These are phyloP conservation scores for Globisporangium nunn DNA, from an alignment of 352 stramenopile species.

Conservation along the genomic window DNA sequence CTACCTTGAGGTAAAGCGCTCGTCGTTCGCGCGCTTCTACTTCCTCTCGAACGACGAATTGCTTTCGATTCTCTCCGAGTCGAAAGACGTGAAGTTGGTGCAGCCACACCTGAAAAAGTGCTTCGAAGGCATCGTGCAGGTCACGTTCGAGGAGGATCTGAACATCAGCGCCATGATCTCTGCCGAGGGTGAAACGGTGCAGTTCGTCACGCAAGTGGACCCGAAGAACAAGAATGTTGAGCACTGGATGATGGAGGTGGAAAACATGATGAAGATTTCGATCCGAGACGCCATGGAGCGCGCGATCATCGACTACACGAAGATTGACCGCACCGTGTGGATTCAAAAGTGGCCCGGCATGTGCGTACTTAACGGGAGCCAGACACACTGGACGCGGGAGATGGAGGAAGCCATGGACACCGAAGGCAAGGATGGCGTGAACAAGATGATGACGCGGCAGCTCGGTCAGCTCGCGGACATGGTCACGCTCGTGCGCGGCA, in stretches of 20 bases:
- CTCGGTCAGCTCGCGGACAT: constrained; percentile 90
- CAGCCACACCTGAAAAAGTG: constrained; percentile 93
- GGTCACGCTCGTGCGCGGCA: constrained; percentile 88
- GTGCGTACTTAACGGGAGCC: constrained; percentile 88
- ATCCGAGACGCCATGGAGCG: constrained; percentile 86
- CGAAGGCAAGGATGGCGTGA: constrained; percentile 66
- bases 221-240: constrained; percentile 91
- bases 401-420: constrained; percentile 86
- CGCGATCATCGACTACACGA: constrained; percentile 85
- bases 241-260: constrained; percentile 91
- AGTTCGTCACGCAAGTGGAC: constrained; percentile 78
- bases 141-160: constrained; percentile 84
- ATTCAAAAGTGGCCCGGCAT: constrained; percentile 91
- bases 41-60: constrained; percentile 94
- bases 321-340: constrained; percentile 82
- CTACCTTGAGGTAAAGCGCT: constrained; percentile 90
- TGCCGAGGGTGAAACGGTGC: constrained; percentile 85
- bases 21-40: constrained; percentile 90
- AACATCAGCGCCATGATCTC: constrained; percentile 92
- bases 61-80: constrained; percentile 90
- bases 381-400: constrained; percentile 92
- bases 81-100: constrained; percentile 90
- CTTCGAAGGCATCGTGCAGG: constrained; percentile 90
- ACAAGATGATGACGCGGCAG: constrained; percentile 74
- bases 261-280: constrained; percentile 91